phyloP scores from a whole-genome alignment of 2,329 filamentous ascomycete genomes.

The Colletotrichum lindemuthianum region DNA sequence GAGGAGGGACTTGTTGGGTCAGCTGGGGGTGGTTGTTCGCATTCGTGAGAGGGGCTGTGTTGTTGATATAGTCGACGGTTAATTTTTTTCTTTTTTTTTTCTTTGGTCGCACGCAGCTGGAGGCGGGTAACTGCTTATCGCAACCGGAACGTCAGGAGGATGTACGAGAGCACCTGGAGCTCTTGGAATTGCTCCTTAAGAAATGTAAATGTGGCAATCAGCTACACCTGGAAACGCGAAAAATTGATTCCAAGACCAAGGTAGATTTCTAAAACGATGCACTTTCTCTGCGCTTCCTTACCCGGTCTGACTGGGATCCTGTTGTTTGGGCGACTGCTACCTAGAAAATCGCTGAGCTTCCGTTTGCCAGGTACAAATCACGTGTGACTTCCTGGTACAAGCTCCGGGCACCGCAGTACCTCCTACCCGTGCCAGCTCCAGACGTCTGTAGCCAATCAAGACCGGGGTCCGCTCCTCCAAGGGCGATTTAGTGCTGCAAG shows the following conservation, averaged over 20 bases:
- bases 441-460: slow-evolving; percentile 17
- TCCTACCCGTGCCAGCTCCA: slow-evolving; percentile 9
- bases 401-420: slow-evolving; percentile 5
- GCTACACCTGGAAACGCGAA: slow-evolving; percentile 12
- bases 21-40: slow-evolving; percentile 40
- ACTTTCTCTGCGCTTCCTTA: slow-evolving; percentile 13
- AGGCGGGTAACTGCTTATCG: slow-evolving; percentile 20
- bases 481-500: slow-evolving; percentile 27
- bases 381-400: slow-evolving; percentile 11
- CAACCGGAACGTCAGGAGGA: slow-evolving; percentile 6
- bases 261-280: slow-evolving; percentile 10
- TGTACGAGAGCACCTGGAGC: slow-evolving; percentile 9
- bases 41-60: slow-evolving; percentile 35
- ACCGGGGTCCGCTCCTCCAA: slow-evolving; percentile 9
- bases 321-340: slow-evolving; percentile 15
- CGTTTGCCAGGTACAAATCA: slow-evolving; percentile 7
- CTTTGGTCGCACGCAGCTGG: slow-evolving; percentile 9
- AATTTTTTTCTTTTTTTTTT: slow-evolving; percentile 3
- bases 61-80: slow-evolving; percentile 5
- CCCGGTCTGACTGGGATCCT: slow-evolving; percentile 1
- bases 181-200: slow-evolving; percentile 1
- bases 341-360: slow-evolving; percentile 30
- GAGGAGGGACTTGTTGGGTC: slow-evolving; percentile 40
- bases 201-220: background rate
- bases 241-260: slow-evolving; percentile 18